Percentiles rank a stretch among this genome's conserved stretches.
Conservation (phyloP, 2,329 filamentous ascomycete genomes). For the Fusarium sp. region DNA sequence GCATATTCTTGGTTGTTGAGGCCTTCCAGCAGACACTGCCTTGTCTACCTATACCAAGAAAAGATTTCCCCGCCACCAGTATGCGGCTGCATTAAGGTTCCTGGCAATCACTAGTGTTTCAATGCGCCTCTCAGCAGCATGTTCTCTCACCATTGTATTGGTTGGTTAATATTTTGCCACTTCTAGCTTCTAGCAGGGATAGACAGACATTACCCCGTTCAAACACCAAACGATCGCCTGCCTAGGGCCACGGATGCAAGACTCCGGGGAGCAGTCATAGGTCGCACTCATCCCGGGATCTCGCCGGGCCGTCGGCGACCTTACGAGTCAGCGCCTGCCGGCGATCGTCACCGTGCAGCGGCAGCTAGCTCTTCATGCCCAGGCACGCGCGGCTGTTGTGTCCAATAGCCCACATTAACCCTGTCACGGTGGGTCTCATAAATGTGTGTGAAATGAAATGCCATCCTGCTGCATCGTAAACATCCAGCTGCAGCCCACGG, state of each 20-base stretch:
- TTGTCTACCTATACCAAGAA: not conserved
- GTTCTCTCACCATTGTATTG: no score
- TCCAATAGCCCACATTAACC: not conserved
- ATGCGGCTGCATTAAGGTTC: no score
- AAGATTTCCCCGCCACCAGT: not conserved
- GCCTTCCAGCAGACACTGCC: not conserved
- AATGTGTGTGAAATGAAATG: conserved; percentile 11
- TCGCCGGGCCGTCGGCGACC: conserved; percentile 19
- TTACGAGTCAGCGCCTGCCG: not conserved
- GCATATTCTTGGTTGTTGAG: not conserved
- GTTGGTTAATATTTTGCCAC: not conserved
- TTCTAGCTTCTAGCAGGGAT: not conserved
- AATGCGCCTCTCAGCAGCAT: not conserved
- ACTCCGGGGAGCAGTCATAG: not conserved
- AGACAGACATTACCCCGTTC: not conserved
- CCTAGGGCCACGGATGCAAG: not conserved
- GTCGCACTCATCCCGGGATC: not conserved
- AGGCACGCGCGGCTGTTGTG: conserved; percentile 20
- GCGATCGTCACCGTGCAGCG: conserved; percentile 16
- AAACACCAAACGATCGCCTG: conserved; percentile 3
- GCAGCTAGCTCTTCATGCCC: not conserved
- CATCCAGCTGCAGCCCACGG: not conserved
- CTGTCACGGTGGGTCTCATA: not conserved
- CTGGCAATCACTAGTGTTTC: not conserved
- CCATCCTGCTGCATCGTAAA: not conserved